These are phyloP conservation scores for Aspergillus flavus DNA, from an alignment of 2,329 filamentous ascomycete genomes.

Conservation along the genomic window DNA sequence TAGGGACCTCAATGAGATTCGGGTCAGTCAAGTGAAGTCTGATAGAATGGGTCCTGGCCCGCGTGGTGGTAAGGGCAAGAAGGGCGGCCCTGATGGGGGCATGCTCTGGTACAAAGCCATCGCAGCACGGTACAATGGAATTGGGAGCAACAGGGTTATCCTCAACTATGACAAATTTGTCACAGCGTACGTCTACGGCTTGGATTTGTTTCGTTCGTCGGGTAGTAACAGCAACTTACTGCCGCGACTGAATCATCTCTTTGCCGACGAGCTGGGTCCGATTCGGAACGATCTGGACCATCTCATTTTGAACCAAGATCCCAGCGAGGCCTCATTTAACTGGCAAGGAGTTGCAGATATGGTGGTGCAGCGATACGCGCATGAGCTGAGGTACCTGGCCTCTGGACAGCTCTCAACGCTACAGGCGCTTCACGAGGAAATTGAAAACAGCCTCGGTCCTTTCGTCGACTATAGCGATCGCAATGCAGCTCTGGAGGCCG, in stretches of 20 bases:
- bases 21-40: slow-evolving; percentile 33
- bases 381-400: slow-evolving; percentile 50
- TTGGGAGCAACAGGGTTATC: slow-evolving; percentile 43
- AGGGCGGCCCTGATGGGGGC: neutral
- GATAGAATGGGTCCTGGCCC: neutral
- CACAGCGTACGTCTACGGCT: slow-evolving; percentile 47
- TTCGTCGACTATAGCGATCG: slow-evolving; percentile 40
- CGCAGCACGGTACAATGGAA: slow-evolving; percentile 33
- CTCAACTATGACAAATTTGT: slow-evolving; percentile 55
- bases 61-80: neutral
- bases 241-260: slow-evolving; percentile 42
- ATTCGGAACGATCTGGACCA: slow-evolving; percentile 49
- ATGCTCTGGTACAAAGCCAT: slow-evolving; percentile 26
- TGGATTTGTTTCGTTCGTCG: slow-evolving; percentile 42
- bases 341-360: slow-evolving; percentile 72
- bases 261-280: slow-evolving; percentile 33
- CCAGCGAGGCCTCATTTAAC: slow-evolving; percentile 44
- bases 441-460: slow-evolving; percentile 32
- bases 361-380: slow-evolving; percentile 64
- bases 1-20: slow-evolving; percentile 39
- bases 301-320: slow-evolving; percentile 41
- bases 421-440: slow-evolving; percentile 29
- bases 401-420: slow-evolving; percentile 30
- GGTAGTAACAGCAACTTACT: slow-evolving; percentile 35
- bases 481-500: slow-evolving; percentile 28